Conservation (phyloP, 352 stramenopile species). For the Discostella stelligera region DNA sequence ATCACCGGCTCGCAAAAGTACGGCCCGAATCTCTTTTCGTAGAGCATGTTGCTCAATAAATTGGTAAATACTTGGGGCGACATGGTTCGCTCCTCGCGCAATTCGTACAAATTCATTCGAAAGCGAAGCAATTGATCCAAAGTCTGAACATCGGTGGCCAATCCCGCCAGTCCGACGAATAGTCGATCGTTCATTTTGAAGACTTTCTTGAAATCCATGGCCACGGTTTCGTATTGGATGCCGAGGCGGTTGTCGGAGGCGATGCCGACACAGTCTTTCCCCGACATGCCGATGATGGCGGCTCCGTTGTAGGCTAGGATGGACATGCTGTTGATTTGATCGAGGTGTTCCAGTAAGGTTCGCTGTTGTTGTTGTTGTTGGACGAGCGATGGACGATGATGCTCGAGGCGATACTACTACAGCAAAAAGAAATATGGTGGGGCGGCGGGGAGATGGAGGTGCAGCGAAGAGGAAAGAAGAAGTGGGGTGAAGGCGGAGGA, state of each 20-base stretch:
- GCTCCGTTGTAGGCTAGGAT: slow-evolving; percentile 96
- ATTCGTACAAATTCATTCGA: slow-evolving; percentile 94
- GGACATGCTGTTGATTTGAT: slow-evolving; percentile 50
- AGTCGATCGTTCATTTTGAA: slow-evolving; percentile 95
- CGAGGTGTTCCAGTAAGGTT: neutral
- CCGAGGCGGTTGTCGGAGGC: slow-evolving; percentile 96
- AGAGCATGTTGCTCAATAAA: slow-evolving; percentile 95
- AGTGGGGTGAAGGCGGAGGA: too few relatives aligned
- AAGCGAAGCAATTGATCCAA: slow-evolving; percentile 89
- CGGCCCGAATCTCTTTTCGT: slow-evolving; percentile 98
- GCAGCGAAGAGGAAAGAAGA: too few relatives aligned
- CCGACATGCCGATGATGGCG: slow-evolving; percentile 98
- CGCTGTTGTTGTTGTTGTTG: too few relatives aligned
- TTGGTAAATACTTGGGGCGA: slow-evolving; percentile 96
- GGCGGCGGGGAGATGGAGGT: too few relatives aligned
- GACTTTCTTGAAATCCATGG: slow-evolving; percentile 97
- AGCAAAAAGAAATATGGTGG: too few relatives aligned
- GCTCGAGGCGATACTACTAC: too few relatives aligned
- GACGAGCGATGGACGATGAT: too few relatives aligned
- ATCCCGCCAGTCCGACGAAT: slow-evolving; percentile 94
- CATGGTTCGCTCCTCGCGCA: slow-evolving; percentile 97
- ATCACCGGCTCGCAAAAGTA: slow-evolving; percentile 99
- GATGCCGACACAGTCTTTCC: slow-evolving; percentile 99
- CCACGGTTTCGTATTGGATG: slow-evolving; percentile 94
- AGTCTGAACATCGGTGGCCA: slow-evolving; percentile 98